Evolutionary conservation across 2,329 filamentous ascomycete genomes (phyloP).

Genomic region (Mycogone perniciosa): DNA sequence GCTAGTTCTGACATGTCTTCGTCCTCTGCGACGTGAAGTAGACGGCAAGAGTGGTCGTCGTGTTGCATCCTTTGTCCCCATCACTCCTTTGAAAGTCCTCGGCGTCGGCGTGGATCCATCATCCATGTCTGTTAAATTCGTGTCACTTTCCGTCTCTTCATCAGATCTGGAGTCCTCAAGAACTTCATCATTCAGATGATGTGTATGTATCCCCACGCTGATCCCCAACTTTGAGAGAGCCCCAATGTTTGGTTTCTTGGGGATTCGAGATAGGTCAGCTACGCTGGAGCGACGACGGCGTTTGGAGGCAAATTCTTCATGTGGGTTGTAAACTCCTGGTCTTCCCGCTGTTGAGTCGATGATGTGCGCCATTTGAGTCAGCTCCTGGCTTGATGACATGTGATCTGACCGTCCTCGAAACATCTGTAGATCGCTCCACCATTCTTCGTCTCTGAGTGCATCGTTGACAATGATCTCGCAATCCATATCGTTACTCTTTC

Average conservation of each 20-base stretch:
- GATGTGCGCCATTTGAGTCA: constrained; percentile 37
- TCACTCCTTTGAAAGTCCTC: constrained; percentile 23
- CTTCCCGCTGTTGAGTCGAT: constrained; percentile 37
- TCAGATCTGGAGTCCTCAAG: constrained; percentile 37
- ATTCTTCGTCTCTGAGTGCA: constrained; percentile 63
- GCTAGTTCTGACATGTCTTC: background rate
- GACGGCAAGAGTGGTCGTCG: constrained; percentile 20
- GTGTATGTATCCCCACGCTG: constrained; percentile 68
- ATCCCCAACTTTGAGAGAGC: constrained; percentile 52
- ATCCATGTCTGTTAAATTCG: constrained; percentile 24
- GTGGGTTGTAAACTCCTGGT: constrained; percentile 39
- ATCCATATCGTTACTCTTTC: constrained; percentile 48
- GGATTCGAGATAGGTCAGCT: constrained; percentile 54
- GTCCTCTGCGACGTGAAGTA: background rate
- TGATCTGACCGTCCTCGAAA: constrained; percentile 37
- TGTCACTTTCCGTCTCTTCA: constrained; percentile 27
- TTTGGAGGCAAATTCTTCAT: constrained; percentile 23
- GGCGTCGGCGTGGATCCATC: constrained; percentile 20
- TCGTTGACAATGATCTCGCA: constrained; percentile 57
- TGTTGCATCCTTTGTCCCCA: constrained; percentile 13
- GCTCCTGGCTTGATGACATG: constrained; percentile 37
- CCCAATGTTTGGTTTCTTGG: constrained; percentile 52
- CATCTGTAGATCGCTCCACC: constrained; percentile 72
- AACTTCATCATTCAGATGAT: constrained; percentile 59
- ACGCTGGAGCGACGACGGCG: constrained; percentile 40